These are phyloP conservation scores for Neofusicoccum laricinum DNA, from an alignment of 2,329 filamentous ascomycete species.

Conservation along the genomic window DNA sequence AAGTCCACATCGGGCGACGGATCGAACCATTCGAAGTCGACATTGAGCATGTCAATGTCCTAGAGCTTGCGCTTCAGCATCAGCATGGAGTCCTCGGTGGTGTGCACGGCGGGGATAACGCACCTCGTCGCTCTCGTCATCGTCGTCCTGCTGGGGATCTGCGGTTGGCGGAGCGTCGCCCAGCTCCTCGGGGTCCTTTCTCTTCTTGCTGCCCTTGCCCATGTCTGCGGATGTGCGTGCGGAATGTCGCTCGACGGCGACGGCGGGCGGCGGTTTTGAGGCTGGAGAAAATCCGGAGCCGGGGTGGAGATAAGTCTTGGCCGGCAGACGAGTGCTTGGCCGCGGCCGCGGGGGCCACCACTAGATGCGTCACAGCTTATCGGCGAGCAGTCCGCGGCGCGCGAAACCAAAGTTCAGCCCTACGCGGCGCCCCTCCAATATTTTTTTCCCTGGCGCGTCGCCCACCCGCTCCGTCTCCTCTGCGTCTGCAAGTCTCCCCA, in stretches of 20 bases:
- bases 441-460: conserved; percentile 12
- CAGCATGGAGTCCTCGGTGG: conserved; percentile 6
- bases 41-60: conserved; percentile 89
- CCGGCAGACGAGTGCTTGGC: not conserved
- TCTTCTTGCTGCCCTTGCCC: conserved; percentile 33
- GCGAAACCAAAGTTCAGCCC: conserved; percentile 2
- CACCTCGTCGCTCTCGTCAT: conserved; percentile 37
- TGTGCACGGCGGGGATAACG: not conserved
- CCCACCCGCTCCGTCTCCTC: conserved; percentile 5
- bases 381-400: not conserved
- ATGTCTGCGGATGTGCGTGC: conserved; percentile 23
- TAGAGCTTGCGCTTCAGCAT: conserved; percentile 36
- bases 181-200: conserved; percentile 31
- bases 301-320: not conserved
- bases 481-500: conserved; percentile 16
- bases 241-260: not conserved
- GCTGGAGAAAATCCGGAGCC: not conserved
- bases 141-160: conserved; percentile 29
- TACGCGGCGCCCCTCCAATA: conserved; percentile 8
- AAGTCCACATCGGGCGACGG: conserved; percentile 88
- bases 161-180: conserved; percentile 32
- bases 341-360: not conserved
- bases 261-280: conserved; percentile 1
- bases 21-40: conserved; percentile 99
- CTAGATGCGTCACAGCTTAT: not conserved